Conservation (phyloP, 768 basidiomycete species). For the Lepiota brunneoincarnata region DNA sequence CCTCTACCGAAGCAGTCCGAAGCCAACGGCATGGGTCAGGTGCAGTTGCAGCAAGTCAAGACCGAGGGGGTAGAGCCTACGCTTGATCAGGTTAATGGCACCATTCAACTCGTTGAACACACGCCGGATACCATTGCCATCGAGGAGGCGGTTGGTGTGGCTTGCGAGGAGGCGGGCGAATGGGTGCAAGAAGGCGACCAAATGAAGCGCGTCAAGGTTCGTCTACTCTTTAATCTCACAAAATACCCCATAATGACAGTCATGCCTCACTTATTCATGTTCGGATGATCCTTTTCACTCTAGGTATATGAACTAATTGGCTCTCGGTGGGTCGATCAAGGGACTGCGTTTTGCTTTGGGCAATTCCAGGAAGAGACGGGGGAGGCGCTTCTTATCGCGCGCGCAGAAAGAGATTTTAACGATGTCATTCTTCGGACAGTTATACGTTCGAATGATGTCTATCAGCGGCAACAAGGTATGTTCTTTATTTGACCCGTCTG, state of each 20-base stretch:
- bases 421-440: conserved; percentile 76
- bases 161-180: conserved; percentile 54
- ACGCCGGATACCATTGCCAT: conserved; percentile 31
- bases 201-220: conserved; percentile 82
- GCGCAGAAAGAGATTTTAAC: conserved; percentile 69
- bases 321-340: conserved; percentile 91
- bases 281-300: conserved; percentile 5
- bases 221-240: conserved; percentile 24
- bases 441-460: conserved; percentile 80
- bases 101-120: conserved; percentile 48
- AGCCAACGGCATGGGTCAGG: conserved; percentile 1
- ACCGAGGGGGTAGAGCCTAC: conserved; percentile 30
- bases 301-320: conserved; percentile 95
- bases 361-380: conserved; percentile 75
- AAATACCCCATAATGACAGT: conserved; percentile 7
- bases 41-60: conserved; percentile 27
- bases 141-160: conserved; percentile 31
- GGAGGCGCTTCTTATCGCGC: conserved; percentile 82
- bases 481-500: conserved; percentile 10
- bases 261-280: not conserved
- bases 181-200: conserved; percentile 65
- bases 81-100: conserved; percentile 33
- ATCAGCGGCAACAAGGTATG: conserved; percentile 84
- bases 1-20: conserved; percentile 1
- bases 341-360: conserved; percentile 95